Base-by-base conservation (phyloP, 1,139 yeast species). In the Torulaspora globosa region DNA sequence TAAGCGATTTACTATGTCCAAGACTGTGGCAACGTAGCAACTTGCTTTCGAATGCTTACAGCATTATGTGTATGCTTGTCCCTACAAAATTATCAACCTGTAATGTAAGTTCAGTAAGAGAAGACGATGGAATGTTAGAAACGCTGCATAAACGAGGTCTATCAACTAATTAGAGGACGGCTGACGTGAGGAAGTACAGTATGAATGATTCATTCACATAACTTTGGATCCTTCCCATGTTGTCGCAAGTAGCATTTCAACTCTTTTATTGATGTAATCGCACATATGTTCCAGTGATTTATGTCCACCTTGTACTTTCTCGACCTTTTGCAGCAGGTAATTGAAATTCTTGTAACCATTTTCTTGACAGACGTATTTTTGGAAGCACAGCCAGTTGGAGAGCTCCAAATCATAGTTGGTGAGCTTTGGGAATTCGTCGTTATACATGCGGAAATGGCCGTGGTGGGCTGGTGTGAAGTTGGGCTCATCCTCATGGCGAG, bases 351-450 rank as follows among this genome's bases (percentile, higher is more conserved):
- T 49, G 35, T 43, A 43, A 1, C 50, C 50, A 24, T 47, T 44
- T 15, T 47, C 44, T 2, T 49, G 38, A 43, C 68, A 65, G 14
- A 63, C 44, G 21, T 49, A 42, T 18, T 62, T 56, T 9, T 60
- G 43, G 45, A 59, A 58, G 3, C 53, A 46, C 31, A 49, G 47
- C 51, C 60, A 63, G 40, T 57, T 59, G 44, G 57, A 62, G 11
- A 58, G 51, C 49, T 63, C 68, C 16, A 65, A 44, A 49, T 65
- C 68, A 42, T 56, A 59, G 9, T 56, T 48, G n/a, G 53, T 52
- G 21, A 63, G 46, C 36, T 54, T 55, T 10, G 46, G 27, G 39
- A 57, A 47, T 16, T 56, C 53, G 5, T 53, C 32, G 28, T 41
- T 53, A 44, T 52, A 63, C 19, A 62, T 55, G 41, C 68, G 56